These are phyloP conservation scores for Obelidium mucronatum DNA, from an alignment of 192 early-diverging fungal species.

Conservation along the genomic window DNA sequence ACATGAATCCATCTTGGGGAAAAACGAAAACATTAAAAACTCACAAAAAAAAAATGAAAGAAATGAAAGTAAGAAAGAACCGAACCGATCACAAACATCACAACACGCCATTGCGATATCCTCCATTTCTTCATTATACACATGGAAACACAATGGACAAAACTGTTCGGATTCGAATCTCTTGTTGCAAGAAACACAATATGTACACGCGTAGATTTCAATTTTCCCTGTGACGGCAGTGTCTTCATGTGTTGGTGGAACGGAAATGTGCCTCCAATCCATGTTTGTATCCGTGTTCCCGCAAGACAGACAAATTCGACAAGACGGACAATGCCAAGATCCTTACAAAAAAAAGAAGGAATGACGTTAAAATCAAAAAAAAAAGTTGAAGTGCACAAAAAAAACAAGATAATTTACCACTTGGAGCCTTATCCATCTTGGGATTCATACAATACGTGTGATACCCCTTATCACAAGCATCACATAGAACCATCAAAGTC, in stretches of 20 bases:
- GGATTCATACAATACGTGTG: constrained; percentile 62
- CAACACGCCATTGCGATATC: constrained; percentile 60
- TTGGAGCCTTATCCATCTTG: constrained; percentile 50
- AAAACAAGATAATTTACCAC: constrained; percentile 40
- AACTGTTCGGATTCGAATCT: constrained; percentile 44
- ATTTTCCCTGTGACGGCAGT: constrained; percentile 29
- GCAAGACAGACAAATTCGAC: constrained; percentile 53
- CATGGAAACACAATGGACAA: constrained; percentile 58
- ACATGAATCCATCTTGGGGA: constrained; percentile 59
- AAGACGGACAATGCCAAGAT: constrained; percentile 55
- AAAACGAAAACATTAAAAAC: constrained; percentile 10
- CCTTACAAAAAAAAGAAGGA: constrained; percentile 32
- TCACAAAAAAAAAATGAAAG: neutral
- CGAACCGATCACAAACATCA: constrained; percentile 56
- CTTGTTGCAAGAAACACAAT: constrained; percentile 51
- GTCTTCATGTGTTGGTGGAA: constrained; percentile 40
- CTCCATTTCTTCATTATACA: constrained; percentile 53
- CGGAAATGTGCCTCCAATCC: constrained; percentile 49
- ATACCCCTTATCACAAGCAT: constrained; percentile 63
- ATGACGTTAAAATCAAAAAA: constrained; percentile 1
- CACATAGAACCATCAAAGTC: constrained; percentile 59
- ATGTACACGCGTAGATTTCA: constrained; percentile 54
- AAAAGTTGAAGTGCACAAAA: neutral
- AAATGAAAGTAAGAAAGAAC: neutral
- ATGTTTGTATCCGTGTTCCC: neutral